A percentile compares a stretch with the other conserved stretches of the same genome.
Evolutionary conservation across 1,284 basidiomycete genomes (phyloP).

Genomic region (Flammula alnicola): DNA sequence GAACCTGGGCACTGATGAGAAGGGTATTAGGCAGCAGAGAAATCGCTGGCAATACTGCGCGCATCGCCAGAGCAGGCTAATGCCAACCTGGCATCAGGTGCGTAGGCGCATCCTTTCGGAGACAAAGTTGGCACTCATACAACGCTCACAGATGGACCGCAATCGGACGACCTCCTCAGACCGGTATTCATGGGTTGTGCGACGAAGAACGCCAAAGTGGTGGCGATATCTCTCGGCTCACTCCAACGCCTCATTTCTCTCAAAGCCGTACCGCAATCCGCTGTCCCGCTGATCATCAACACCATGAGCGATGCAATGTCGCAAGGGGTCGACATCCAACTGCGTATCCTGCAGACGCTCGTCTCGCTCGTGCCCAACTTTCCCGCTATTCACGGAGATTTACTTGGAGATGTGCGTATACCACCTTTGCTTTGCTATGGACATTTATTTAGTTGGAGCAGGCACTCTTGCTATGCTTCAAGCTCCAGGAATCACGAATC

Average conservation of each 20-base stretch:
- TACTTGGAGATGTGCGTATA: slow-evolving; percentile 77
- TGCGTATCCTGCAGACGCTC: slow-evolving; percentile 89
- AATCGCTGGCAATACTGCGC: slow-evolving; percentile 79
- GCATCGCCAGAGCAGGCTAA: slow-evolving; percentile 74
- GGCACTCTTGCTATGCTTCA: slow-evolving; percentile 93
- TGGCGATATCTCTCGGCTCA: slow-evolving; percentile 89
- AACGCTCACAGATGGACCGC: slow-evolving; percentile 70
- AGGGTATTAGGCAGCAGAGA: slow-evolving; percentile 72
- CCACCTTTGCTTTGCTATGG: neutral
- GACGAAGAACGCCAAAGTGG: slow-evolving; percentile 92
- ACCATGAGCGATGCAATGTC: slow-evolving; percentile 88
- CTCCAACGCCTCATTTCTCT: slow-evolving; percentile 91
- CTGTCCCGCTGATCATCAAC: slow-evolving; percentile 77
- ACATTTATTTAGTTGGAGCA: slow-evolving; percentile 31
- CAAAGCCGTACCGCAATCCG: slow-evolving; percentile 81
- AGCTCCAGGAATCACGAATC: slow-evolving; percentile 92
- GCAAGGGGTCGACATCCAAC: slow-evolving; percentile 94
- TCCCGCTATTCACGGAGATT: slow-evolving; percentile 74
- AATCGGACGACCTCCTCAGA: slow-evolving; percentile 81
- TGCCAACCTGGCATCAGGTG: slow-evolving; percentile 65
- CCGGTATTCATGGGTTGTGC: slow-evolving; percentile 95
- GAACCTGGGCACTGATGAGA: slow-evolving; percentile 11
- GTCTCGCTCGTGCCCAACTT: slow-evolving; percentile 90
- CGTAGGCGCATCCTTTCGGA: slow-evolving; percentile 26
- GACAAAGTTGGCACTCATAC: neutral